phyloP scores from a whole-genome alignment of 164 flowering plant genomes.

The Vitis riparia region DNA sequence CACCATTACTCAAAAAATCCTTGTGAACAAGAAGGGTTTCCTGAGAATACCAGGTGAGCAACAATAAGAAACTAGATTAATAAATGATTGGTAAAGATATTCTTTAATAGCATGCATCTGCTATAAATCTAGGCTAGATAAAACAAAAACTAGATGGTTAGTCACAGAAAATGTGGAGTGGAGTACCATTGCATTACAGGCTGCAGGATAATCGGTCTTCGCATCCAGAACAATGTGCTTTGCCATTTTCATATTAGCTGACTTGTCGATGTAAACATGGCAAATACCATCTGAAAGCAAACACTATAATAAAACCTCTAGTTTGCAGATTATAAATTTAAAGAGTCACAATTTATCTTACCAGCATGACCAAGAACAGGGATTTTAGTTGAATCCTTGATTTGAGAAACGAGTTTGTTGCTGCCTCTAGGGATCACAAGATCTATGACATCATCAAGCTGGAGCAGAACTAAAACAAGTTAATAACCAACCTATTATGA shows the following conservation, averaged over 20 bases:
- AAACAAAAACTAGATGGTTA: neutral
- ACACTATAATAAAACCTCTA: slow-evolving; percentile 1
- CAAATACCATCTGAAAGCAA: slow-evolving; percentile 38
- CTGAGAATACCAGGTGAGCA: slow-evolving; percentile 29
- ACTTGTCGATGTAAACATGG: slow-evolving; percentile 44
- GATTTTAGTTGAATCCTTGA: slow-evolving; percentile 82
- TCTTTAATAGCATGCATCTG: too few relatives aligned
- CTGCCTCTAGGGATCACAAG: slow-evolving; percentile 96
- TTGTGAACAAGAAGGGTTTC: slow-evolving; percentile 89
- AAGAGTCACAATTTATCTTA: slow-evolving; percentile 17
- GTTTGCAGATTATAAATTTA: neutral
- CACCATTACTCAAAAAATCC: slow-evolving; percentile 47
- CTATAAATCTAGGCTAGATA: too few relatives aligned
- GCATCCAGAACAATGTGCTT: slow-evolving; percentile 38
- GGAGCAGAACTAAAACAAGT: slow-evolving; percentile 15
- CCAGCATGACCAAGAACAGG: slow-evolving; percentile 95
- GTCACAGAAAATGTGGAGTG: neutral
- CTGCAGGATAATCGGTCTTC: slow-evolving; percentile 39
- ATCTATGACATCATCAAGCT: slow-evolving; percentile 96
- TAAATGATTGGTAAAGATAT: too few relatives aligned
- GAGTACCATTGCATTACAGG: slow-evolving; percentile 44
- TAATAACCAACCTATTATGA: neutral
- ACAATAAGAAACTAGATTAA: too few relatives aligned
- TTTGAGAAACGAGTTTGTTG: slow-evolving; percentile 83
- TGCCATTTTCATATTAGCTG: slow-evolving; percentile 38